phyloP scores from a whole-genome alignment of 352 stramenopile species.

The Globisporangium iwayamae region DNA sequence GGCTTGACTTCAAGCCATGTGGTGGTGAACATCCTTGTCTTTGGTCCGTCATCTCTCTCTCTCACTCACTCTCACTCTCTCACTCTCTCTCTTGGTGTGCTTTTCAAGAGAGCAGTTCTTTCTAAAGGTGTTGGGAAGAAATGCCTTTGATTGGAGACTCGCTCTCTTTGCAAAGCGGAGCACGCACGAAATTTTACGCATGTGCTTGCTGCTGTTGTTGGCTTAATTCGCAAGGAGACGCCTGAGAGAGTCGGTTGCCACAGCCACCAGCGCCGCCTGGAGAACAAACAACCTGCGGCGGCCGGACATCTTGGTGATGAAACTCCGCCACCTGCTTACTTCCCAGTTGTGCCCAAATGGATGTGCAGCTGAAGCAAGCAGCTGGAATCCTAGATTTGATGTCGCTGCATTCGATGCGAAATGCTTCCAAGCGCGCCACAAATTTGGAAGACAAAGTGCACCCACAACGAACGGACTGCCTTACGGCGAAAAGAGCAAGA shows the following conservation, averaged over 20 bases:
- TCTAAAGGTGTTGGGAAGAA: too few species aligned
- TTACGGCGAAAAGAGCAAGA: too few species aligned
- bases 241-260: not conserved
- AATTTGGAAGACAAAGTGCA: too few species aligned
- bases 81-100: too few species aligned
- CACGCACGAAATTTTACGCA: too few species aligned
- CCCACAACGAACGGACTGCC: too few species aligned
- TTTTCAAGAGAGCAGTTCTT: not conserved
- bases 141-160: not conserved
- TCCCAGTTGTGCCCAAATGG: not conserved
- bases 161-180: not conserved
- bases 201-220: not conserved
- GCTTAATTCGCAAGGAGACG: not conserved
- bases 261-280: not conserved
- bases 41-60: not conserved
- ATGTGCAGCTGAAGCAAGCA: too few species aligned
- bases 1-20: not conserved
- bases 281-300: not conserved
- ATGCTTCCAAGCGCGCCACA: too few species aligned
- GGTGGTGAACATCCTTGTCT: not conserved
- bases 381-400: too few species aligned
- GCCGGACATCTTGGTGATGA: too few species aligned
- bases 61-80: too few species aligned
- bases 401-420: too few species aligned
- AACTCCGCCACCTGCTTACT: not conserved